Conservation (phyloP, 768 basidiomycete genomes). For the Neoboletus magnificus region DNA sequence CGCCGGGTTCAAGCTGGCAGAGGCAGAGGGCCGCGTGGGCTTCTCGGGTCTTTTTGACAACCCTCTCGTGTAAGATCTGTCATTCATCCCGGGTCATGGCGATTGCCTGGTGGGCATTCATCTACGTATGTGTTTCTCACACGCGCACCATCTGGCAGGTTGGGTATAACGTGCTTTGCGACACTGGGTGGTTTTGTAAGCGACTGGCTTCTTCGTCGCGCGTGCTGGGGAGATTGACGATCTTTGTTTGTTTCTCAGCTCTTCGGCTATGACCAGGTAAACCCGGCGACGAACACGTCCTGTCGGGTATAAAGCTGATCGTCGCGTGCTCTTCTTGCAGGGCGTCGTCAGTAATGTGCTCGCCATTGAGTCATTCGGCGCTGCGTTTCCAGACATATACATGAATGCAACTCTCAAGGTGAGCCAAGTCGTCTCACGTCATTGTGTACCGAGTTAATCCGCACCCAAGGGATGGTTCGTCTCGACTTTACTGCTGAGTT, state of each 20-base stretch:
- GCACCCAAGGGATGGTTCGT: slow-evolving; percentile 30
- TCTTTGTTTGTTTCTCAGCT: slow-evolving; percentile 14
- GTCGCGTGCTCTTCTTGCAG: slow-evolving; percentile 6
- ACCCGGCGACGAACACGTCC: neutral
- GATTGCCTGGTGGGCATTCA: neutral
- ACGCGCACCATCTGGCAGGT: slow-evolving; percentile 8
- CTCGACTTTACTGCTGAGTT: slow-evolving; percentile 27
- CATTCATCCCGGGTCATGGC: neutral
- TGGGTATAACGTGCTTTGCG: slow-evolving; percentile 33
- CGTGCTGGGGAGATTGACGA: neutral
- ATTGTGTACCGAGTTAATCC: neutral
- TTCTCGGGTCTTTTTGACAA: slow-evolving; percentile 30
- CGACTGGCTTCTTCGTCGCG: neutral
- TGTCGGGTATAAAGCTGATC: neutral
- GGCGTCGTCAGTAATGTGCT: slow-evolving; percentile 34
- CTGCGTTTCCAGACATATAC: slow-evolving; percentile 31
- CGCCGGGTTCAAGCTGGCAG: slow-evolving; percentile 8
- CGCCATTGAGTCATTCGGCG: slow-evolving; percentile 33
- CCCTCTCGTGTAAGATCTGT: slow-evolving; percentile 23
- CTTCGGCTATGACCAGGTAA: slow-evolving; percentile 33
- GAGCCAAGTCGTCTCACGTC: neutral
- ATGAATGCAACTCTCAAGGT: slow-evolving; percentile 28
- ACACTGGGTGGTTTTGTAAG: slow-evolving; percentile 33
- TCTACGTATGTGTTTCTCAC: neutral
- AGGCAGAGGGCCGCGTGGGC: slow-evolving; percentile 22